Percentiles rank a stretch among this genome's conserved stretches.
These are phyloP conservation scores for Hanseniaspora valbyensis DNA, from an alignment of 805 yeast genomes.

Conservation along the genomic window DNA sequence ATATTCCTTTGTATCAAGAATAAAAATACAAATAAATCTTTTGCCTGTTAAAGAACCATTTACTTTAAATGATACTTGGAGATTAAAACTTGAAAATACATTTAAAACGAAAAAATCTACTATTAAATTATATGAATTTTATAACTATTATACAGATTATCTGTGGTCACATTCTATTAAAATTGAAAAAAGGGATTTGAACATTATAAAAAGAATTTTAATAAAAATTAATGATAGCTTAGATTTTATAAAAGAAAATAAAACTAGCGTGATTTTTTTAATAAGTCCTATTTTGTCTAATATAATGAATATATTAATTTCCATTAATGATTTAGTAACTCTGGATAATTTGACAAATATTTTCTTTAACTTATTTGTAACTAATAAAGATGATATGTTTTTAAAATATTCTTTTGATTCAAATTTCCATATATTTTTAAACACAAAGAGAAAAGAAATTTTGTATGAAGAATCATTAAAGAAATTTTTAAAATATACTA, in stretches of 20 bases:
- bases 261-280: neutral
- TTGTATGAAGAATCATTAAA: constrained; percentile 19
- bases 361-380: constrained; percentile 23
- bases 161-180: neutral
- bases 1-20: neutral
- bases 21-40: neutral
- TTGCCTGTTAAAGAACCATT: neutral
- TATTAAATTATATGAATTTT: constrained; percentile 12
- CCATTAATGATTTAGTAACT: neutral
- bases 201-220: neutral
- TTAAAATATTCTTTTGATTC: constrained; percentile 17
- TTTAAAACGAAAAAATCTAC: neutral
- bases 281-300: neutral
- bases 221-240: neutral
- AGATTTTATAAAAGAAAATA: neutral
- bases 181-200: neutral
- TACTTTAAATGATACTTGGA: constrained; percentile 10
- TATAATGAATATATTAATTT: neutral
- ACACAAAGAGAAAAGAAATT: neutral
- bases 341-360: constrained; percentile 24
- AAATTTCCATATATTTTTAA: constrained; percentile 17
- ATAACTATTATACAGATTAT: constrained; percentile 10
- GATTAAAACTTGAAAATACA: constrained; percentile 6
- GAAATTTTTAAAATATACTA: constrained; percentile 19
- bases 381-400: constrained; percentile 17